Base-by-base conservation (phyloP, 306 rosid species). In the Bauhinia variegata region DNA sequence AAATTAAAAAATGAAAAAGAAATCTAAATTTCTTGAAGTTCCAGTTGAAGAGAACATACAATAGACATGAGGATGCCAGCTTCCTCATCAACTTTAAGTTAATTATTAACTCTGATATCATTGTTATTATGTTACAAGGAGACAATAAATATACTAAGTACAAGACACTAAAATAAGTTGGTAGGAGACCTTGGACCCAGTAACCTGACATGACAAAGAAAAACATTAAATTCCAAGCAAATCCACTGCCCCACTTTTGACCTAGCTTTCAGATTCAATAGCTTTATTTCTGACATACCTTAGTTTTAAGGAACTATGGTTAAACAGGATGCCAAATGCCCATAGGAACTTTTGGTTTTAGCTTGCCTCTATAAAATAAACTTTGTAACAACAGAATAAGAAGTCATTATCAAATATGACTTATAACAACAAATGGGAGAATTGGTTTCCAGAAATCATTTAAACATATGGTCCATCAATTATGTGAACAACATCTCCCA, bases 391-490 rank as follows among this genome's bases (percentile, higher is more conserved):
- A 32, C 6, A 37, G 0, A 18, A 8, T 17, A 43, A 52, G 12
- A 17, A n/a, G 43, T 32, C 36, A 23, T 23, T 23, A 23, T 23
- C 28, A 23, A 23, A 23, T 23, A 23, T 23, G 28, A 23, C 2
- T 23, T 23, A 23, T 23, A 23, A 23, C 28, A 23, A 23, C 28
- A 23, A 23, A 23, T 23, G 28, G 28, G 2, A 23, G 47, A 19
- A 41, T 42, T 50, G 48, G 16, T 19, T 18, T 15, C 34, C 0
- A 11, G 6, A 61, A 39, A 54, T 46, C 16, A 46, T 37, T 62
- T 17, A 68, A 69, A 32, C 43, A 30, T 42, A 47, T 47, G 28
- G 48, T 47, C 55, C 46, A 31, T 62, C 42, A 60, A 41, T 32
- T 31, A 52, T 18, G 70, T 30, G n/a, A 65, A 10, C 43, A 42